Percentiles rank a stretch among this genome's conserved stretches.
Conservation (phyloP, 805 yeast genomes). For the Suhomyces vadensis region DNA sequence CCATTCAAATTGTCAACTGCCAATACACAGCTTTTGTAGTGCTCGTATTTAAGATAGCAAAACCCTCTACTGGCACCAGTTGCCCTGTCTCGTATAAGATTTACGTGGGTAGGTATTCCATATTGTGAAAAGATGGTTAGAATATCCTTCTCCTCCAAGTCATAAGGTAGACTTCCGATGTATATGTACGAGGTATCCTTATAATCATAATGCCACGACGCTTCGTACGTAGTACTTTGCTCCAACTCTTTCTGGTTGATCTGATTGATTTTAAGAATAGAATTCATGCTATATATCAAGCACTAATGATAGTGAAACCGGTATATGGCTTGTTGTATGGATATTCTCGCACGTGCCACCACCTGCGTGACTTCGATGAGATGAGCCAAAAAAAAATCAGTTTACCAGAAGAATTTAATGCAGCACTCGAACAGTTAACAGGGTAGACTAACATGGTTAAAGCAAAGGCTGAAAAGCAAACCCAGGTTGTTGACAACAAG, state of each 20-base stretch:
- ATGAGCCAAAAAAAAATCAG: conserved; percentile 9
- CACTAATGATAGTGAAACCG: background rate
- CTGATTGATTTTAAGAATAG: conserved; percentile 47
- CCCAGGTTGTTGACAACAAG: background rate
- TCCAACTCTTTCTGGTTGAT: conserved; percentile 69
- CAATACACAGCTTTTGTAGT: conserved; percentile 72
- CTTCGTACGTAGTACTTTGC: conserved; percentile 54
- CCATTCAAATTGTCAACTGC: conserved; percentile 93
- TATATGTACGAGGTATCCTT: conserved; percentile 72
- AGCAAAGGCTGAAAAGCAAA: conserved; percentile 4
- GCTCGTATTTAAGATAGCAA: conserved; percentile 81
- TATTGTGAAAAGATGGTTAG: conserved; percentile 81
- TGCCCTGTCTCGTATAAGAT: conserved; percentile 60
- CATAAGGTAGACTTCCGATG: conserved; percentile 70
- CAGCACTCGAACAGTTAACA: conserved; percentile 1
- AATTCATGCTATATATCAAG: conserved; percentile 28
- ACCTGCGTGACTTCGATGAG: conserved; percentile 8
- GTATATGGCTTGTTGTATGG: background rate
- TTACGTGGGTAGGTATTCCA: conserved; percentile 80
- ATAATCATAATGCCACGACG: conserved; percentile 91
- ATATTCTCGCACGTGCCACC: background rate
- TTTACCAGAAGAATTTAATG: background rate
- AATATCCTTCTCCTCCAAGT: conserved; percentile 73
- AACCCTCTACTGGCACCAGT: conserved; percentile 72
- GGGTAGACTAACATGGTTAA: conserved; percentile 3